Evolutionary conservation across 768 basidiomycete genomes (phyloP).

Genomic region (Tulasnella sp.): DNA sequence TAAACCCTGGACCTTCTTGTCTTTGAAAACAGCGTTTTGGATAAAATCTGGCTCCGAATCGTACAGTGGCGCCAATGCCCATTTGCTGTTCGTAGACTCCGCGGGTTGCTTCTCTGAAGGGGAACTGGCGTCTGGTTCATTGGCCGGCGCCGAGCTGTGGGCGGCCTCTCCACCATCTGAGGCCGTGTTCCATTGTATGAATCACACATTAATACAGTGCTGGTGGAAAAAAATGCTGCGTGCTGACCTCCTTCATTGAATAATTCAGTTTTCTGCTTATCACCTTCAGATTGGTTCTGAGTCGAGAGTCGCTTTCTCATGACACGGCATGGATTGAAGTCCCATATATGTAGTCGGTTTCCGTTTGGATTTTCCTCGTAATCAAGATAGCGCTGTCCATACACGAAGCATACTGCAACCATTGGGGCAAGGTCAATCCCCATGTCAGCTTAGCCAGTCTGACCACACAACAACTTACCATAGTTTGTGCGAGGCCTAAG

Average conservation of each 20-base stretch:
- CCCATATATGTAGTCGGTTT: background rate
- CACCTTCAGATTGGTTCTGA: no score
- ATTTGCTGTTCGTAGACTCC: background rate
- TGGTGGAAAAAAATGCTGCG: no score
- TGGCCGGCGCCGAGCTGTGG: no score
- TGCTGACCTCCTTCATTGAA: no score
- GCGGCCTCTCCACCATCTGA: no score
- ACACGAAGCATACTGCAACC: background rate
- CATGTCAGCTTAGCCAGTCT: background rate
- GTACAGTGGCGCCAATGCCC: background rate
- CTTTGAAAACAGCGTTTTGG: background rate
- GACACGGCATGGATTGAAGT: background rate
- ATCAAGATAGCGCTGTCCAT: slow-evolving; percentile 6
- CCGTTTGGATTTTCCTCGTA: background rate
- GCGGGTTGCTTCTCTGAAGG: background rate
- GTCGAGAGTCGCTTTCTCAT: background rate
- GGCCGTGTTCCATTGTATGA: no score
- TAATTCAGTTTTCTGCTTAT: no score
- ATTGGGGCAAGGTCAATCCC: background rate
- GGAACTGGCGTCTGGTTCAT: no score
- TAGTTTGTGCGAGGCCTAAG: background rate
- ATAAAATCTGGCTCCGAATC: background rate
- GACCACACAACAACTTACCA: background rate
- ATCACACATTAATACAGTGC: no score
- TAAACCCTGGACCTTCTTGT: slow-evolving; percentile 3